Evolutionary conservation across 164 flowering plant species (phyloP), one percentile per base, ranked within the genome.

Genomic region (Nelumbo lutea): DNA sequence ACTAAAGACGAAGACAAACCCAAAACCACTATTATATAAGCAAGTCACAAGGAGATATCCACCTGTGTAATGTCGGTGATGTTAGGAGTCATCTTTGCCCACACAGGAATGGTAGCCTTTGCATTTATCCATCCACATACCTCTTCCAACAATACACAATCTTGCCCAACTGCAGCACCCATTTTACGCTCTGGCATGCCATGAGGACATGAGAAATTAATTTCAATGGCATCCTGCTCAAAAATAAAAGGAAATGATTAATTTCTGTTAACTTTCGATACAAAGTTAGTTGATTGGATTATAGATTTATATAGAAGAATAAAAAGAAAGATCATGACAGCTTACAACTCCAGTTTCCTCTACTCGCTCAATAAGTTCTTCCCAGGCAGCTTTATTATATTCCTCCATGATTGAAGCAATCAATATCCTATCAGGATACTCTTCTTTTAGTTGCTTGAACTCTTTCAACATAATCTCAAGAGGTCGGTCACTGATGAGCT

Each of bases 61-160:
- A 92, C 99, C 99, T 90, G 75, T 51, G 96, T 74, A 58, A 96
- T 96, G 66, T 96, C 98, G 7, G 99, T 96, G 70, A 96, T 83
- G 64, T 96, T 96, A 6, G 99, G 99, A 64, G 99, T 96, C 99
- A 96, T 96, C 87, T 96, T 96, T 51, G 96, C 96, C 99, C 99
- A 96, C 51, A 93, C 98, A n/a, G 99, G 99, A 73, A 96, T 80
- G 14, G 95, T 90, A 56, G 99, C 99, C 81, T 90, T 90, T 10
- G 88, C 96, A 82, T 96, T 96, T 58, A 96, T 80, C 99, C 99
- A 96, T 64, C 86, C 99, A 76, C 96, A 89, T 69, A 90, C 90
- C 80, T 96, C 99, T 76, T 85, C 98, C 81, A 96, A 76, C 70
- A 96, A 74, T 0, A 72, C 88, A 79, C 98, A 93, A 80, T 93